A percentile compares a stretch with the other conserved stretches of the same genome.
These are phyloP conservation scores for Scenedesmus sp. DNA, from an alignment of 163 green algal species.

Conservation along the genomic window DNA sequence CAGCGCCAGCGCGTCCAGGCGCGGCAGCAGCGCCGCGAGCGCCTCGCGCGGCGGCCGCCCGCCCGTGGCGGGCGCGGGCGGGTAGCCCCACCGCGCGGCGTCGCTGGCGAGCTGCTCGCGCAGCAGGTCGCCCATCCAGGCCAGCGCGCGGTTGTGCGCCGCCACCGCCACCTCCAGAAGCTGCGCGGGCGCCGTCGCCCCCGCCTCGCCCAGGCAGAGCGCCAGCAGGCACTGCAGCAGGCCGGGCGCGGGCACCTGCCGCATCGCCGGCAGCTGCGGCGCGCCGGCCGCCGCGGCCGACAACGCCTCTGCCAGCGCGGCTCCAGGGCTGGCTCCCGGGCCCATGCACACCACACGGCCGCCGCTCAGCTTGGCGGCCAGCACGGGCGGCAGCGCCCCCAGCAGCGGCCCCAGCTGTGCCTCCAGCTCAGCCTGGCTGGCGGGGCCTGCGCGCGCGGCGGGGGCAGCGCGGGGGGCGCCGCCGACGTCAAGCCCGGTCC, in stretches of 20 bases:
- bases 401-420: background rate
- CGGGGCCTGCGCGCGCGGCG: background rate
- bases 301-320: background rate
- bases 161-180: background rate
- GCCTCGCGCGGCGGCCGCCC: background rate
- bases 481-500: background rate
- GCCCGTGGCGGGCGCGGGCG: constrained; percentile 1
- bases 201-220: background rate
- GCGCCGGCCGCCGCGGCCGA: background rate
- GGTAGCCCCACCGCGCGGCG: constrained; percentile 20
- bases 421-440: constrained; percentile 3
- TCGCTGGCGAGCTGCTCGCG: constrained; percentile 12
- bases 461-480: background rate
- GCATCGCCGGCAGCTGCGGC: constrained; percentile 17
- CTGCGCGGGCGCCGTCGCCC: no score
- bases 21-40: constrained; percentile 8
- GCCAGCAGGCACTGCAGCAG: constrained; percentile 32
- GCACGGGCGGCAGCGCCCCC: background rate
- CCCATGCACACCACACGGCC: background rate
- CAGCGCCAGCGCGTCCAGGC: constrained; percentile 10
- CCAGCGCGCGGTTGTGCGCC: constrained; percentile 15
- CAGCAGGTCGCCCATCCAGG: constrained; percentile 9
- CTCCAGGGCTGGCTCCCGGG: background rate
- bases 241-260: background rate
- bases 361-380: constrained; percentile 12